A percentile compares a stretch with the other conserved stretches of the same genome.
Conservation (phyloP, 192 early-diverging fungal genomes). For the Coemansia sp. region DNA sequence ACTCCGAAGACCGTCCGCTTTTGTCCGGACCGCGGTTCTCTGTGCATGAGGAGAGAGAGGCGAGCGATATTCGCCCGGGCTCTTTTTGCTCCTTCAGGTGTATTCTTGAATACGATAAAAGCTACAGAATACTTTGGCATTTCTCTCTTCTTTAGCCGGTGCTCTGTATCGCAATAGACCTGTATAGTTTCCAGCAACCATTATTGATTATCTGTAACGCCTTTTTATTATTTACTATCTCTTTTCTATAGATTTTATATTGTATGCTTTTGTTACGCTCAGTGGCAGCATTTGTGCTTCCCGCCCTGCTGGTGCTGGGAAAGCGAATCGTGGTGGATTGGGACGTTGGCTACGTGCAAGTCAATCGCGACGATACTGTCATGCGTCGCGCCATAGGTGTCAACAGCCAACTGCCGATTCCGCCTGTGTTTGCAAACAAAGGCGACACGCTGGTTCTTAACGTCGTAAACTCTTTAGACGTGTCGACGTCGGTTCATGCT, state of each 20-base stretch:
- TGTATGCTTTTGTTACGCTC: not conserved
- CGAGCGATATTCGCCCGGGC: too few species aligned
- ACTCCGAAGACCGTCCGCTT: too few species aligned
- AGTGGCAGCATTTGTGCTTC: not conserved
- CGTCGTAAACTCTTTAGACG: constrained; percentile 54
- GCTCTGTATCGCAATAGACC: too few species aligned
- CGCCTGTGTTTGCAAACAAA: constrained; percentile 5
- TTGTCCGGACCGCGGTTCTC: too few species aligned
- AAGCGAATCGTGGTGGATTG: constrained; percentile 48
- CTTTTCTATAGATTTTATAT: not conserved
- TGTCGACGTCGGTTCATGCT: constrained; percentile 60
- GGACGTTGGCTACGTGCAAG: constrained; percentile 61
- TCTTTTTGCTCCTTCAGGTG: too few species aligned
- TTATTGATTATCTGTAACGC: too few species aligned
- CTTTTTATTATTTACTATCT: not conserved
- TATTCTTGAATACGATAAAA: too few species aligned
- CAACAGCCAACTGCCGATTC: constrained; percentile 60
- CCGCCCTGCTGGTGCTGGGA: not conserved
- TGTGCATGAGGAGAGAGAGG: too few species aligned
- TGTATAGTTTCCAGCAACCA: too few species aligned
- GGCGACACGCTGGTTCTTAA: constrained; percentile 30
- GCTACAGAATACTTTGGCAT: too few species aligned
- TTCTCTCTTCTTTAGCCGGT: too few species aligned
- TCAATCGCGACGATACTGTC: constrained; percentile 59
- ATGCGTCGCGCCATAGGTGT: constrained; percentile 61